A percentile compares a stretch with the other conserved stretches of the same genome.
phyloP scores from a whole-genome alignment of 352 stramenopile genomes.

The Lagenidium sp. region DNA sequence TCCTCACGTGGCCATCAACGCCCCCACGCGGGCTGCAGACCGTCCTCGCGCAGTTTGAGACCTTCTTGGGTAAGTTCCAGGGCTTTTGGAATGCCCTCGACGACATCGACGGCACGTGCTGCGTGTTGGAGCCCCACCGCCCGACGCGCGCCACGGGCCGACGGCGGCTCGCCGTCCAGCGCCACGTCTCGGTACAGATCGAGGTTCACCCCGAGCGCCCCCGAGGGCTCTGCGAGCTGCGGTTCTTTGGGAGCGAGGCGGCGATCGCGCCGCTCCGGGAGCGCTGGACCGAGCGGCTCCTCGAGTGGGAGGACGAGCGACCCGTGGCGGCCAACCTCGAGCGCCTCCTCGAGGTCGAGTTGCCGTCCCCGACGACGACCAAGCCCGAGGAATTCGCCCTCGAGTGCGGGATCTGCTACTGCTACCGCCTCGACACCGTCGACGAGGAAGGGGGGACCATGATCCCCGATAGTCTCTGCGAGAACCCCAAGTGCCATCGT shows the following conservation, averaged over 20 bases:
- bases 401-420: slow-evolving; percentile 89
- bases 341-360: slow-evolving; percentile 34
- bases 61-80: slow-evolving; percentile 53
- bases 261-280: slow-evolving; percentile 40
- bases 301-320: slow-evolving; percentile 48
- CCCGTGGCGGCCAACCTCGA: slow-evolving; percentile 64
- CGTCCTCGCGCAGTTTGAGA: slow-evolving; percentile 38
- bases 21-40: slow-evolving; percentile 3
- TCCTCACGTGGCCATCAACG: slow-evolving; percentile 19
- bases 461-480: slow-evolving; percentile 80
- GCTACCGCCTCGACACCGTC: slow-evolving; percentile 50
- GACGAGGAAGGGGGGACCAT: slow-evolving; percentile 12
- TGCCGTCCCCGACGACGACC: slow-evolving; percentile 46
- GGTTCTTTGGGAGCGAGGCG: slow-evolving; percentile 69
- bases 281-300: slow-evolving; percentile 40
- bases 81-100: slow-evolving; percentile 76
- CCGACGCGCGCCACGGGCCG: slow-evolving; percentile 53
- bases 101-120: slow-evolving; percentile 57
- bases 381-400: slow-evolving; percentile 58
- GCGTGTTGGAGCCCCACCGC: slow-evolving; percentile 67
- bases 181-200: slow-evolving; percentile 66
- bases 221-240: slow-evolving; percentile 40
- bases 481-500: slow-evolving; percentile 76
- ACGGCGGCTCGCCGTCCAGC: slow-evolving; percentile 51
- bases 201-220: slow-evolving; percentile 40